Evolutionary conservation across 164 flowering plant species (phyloP).

Genomic region (Kingdonia uniflora): DNA sequence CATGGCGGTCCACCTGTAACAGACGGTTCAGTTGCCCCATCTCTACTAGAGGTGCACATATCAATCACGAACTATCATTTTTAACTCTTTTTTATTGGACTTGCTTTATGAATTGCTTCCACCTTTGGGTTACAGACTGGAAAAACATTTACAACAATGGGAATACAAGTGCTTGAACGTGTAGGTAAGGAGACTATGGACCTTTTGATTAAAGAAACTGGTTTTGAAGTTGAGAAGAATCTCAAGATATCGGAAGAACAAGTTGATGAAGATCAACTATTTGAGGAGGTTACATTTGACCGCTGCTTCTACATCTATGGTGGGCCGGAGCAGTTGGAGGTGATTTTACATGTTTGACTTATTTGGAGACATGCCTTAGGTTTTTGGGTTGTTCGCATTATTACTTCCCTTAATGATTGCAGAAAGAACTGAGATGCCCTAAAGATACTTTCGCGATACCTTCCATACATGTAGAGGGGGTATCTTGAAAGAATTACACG

Average conservation of each 20-base stretch:
- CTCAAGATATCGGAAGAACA: constrained; percentile 21
- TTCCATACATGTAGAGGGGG: too few relatives aligned
- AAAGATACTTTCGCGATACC: too few relatives aligned
- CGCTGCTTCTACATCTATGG: constrained; percentile 97
- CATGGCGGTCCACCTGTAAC: constrained; percentile 44
- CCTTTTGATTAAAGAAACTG: constrained; percentile 73
- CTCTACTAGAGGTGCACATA: constrained; percentile 58
- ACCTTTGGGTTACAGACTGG: constrained; percentile 50
- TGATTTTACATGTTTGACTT: constrained; percentile 10
- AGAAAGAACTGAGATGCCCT: too few relatives aligned
- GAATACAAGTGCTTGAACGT: constrained; percentile 83
- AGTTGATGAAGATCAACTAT: constrained; percentile 52
- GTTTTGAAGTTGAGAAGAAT: constrained; percentile 65
- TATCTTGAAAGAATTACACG: too few relatives aligned
- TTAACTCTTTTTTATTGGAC: neutral
- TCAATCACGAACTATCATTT: neutral
- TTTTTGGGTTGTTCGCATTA: too few relatives aligned
- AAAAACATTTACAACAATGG: constrained; percentile 82
- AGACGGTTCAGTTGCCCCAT: constrained; percentile 67
- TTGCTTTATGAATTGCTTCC: neutral
- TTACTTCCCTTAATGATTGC: too few relatives aligned
- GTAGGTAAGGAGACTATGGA: constrained; percentile 98
- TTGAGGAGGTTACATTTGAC: constrained; percentile 86
- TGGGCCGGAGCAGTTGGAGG: constrained; percentile 98
- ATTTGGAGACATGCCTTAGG: too few relatives aligned